A percentile compares a stretch with the other conserved stretches of the same genome.
phyloP scores from a whole-genome alignment of 129 eudicot genomes.

The Artemisia annua region DNA sequence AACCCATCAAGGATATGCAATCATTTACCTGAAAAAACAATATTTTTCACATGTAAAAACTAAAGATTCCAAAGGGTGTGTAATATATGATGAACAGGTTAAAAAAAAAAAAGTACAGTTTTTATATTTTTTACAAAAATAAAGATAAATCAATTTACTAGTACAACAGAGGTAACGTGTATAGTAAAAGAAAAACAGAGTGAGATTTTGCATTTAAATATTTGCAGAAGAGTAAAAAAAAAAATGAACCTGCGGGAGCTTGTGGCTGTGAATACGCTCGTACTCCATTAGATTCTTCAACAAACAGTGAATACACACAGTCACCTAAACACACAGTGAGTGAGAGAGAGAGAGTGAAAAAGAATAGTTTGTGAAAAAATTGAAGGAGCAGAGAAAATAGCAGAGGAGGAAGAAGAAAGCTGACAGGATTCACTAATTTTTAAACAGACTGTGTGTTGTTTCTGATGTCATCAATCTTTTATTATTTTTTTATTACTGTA shows the following conservation, averaged over 20 bases:
- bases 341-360: constrained; percentile 14
- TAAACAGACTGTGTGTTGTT: neutral
- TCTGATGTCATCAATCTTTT: constrained; percentile 47
- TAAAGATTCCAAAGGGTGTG: constrained; percentile 2
- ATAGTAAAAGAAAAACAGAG: neutral
- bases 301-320: neutral
- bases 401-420: constrained; percentile 24
- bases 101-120: neutral
- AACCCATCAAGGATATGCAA: constrained; percentile 6
- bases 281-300: constrained; percentile 73
- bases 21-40: neutral
- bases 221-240: neutral
- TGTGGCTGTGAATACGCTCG: constrained; percentile 85
- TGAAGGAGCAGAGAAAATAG: too few relatives aligned
- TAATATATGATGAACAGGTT: constrained; percentile 1
- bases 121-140: neutral
- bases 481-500: constrained; percentile 10
- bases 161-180: constrained; percentile 6
- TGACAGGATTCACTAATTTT: constrained; percentile 31
- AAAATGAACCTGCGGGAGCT: constrained; percentile 53
- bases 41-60: neutral
- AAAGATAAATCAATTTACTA: constrained; percentile 14
- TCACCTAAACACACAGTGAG: neutral
- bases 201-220: too few relatives aligned
- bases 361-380: too few relatives aligned